These are phyloP conservation scores for Neofusicoccum laricinum DNA, from an alignment of 2,329 filamentous ascomycete species.

Conservation along the genomic window DNA sequence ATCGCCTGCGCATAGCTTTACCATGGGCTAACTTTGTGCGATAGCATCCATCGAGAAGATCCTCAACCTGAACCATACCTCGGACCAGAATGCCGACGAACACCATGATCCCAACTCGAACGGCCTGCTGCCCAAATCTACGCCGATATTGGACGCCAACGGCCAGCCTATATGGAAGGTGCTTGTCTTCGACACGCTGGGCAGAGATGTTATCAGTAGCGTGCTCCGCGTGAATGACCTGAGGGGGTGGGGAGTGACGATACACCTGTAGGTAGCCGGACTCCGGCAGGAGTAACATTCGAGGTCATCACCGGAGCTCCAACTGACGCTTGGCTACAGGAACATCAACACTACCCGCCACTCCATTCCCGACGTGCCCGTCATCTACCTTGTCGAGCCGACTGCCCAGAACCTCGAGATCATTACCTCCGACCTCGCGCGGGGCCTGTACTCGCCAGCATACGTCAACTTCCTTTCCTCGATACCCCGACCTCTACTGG, in stretches of 20 bases:
- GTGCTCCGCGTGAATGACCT: slow-evolving; percentile 92
- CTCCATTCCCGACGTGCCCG: slow-evolving; percentile 92
- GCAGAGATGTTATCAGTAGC: slow-evolving; percentile 94
- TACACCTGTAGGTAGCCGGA: slow-evolving; percentile 83
- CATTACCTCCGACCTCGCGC: slow-evolving; percentile 82
- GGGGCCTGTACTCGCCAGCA: slow-evolving; percentile 84
- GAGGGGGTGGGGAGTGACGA: slow-evolving; percentile 89
- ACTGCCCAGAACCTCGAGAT: slow-evolving; percentile 74
- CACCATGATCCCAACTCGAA: slow-evolving; percentile 62
- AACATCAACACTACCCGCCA: slow-evolving; percentile 79
- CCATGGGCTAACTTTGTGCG: slow-evolving; percentile 19
- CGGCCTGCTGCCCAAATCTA: slow-evolving; percentile 64
- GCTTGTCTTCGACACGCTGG: slow-evolving; percentile 87
- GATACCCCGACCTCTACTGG: slow-evolving; percentile 81
- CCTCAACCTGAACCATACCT: slow-evolving; percentile 81
- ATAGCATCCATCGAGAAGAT: slow-evolving; percentile 90
- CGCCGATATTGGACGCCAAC: slow-evolving; percentile 79
- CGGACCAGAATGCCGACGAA: slow-evolving; percentile 52
- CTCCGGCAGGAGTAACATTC: background rate
- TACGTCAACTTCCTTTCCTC: slow-evolving; percentile 98
- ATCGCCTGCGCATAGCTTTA: background rate
- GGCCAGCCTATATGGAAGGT: slow-evolving; percentile 98
- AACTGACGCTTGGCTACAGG: slow-evolving; percentile 37
- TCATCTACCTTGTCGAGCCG: slow-evolving; percentile 94
- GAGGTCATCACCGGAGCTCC: background rate